Conservation (phyloP, 1,139 yeast genomes). For the Hanseniaspora gamundiae region DNA sequence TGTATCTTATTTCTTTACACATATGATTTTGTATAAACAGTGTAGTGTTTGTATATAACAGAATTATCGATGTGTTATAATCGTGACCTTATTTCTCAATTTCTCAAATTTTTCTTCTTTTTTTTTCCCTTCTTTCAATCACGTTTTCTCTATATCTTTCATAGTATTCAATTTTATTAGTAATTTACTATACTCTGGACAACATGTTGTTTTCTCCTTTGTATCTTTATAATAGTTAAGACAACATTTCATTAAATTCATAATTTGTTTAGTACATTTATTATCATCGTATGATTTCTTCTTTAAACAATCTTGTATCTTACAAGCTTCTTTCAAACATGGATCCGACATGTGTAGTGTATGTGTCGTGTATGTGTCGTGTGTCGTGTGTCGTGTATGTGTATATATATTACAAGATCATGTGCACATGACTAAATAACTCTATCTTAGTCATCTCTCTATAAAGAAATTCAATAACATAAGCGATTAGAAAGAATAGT, state of each 20-base stretch:
- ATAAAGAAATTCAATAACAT: too few relatives aligned
- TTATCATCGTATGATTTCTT: conserved; percentile 46
- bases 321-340: conserved; percentile 59
- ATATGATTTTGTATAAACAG: too few relatives aligned
- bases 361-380: too few relatives aligned
- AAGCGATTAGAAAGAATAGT: too few relatives aligned
- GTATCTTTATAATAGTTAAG: conserved; percentile 36
- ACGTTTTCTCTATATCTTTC: conserved; percentile 15
- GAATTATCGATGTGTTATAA: too few relatives aligned
- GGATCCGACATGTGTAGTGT: conserved; percentile 36
- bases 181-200: conserved; percentile 48
- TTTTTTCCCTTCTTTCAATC: background rate
- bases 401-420: too few relatives aligned
- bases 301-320: conserved; percentile 49
- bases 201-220: conserved; percentile 34
- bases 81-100: too few relatives aligned
- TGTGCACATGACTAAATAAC: too few relatives aligned
- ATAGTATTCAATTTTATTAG: conserved; percentile 49
- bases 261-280: conserved; percentile 47
- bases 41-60: too few relatives aligned
- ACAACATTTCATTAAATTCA: conserved; percentile 51
- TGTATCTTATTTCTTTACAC: too few relatives aligned
- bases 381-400: too few relatives aligned
- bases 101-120: background rate
- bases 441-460: too few relatives aligned